Percentiles rank a stretch among this genome's conserved stretches.
phyloP scores from a whole-genome alignment of 805 yeast species.

The Saturnispora saitoi region DNA sequence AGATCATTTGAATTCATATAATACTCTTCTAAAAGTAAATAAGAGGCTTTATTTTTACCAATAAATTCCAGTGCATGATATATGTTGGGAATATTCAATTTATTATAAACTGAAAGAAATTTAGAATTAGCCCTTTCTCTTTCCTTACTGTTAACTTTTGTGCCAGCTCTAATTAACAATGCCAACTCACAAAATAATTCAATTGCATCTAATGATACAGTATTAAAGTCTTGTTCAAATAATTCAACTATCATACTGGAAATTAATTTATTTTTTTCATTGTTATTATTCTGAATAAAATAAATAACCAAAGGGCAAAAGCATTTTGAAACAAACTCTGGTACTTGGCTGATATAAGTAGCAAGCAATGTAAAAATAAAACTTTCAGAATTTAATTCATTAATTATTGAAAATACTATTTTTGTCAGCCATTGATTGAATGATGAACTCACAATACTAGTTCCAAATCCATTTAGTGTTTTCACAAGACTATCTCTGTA shows the following conservation, averaged over 20 bases:
- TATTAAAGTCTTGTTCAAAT: constrained; percentile 14
- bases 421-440: constrained; percentile 27
- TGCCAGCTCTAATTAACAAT: constrained; percentile 34
- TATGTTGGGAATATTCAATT: constrained; percentile 25
- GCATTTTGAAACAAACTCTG: constrained; percentile 22
- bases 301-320: constrained; percentile 25
- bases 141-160: constrained; percentile 17
- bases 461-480: constrained; percentile 14
- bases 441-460: constrained; percentile 9
- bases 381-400: constrained; percentile 26
- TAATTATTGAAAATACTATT: constrained; percentile 28
- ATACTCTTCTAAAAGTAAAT: constrained; percentile 42
- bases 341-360: constrained; percentile 24
- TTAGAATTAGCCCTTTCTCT: constrained; percentile 12
- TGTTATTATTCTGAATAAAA: constrained; percentile 17
- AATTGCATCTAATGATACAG: constrained; percentile 12
- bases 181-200: constrained; percentile 25
- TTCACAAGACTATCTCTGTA: constrained; percentile 11
- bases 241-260: constrained; percentile 18
- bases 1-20: constrained; percentile 12
- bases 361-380: constrained; percentile 29
- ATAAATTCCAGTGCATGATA: constrained; percentile 28
- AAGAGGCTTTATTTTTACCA: constrained; percentile 33
- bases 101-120: constrained; percentile 26
- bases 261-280: constrained; percentile 16